Conservation (phyloP, 148 eudicot genomes). For the Diospyros kaki region DNA sequence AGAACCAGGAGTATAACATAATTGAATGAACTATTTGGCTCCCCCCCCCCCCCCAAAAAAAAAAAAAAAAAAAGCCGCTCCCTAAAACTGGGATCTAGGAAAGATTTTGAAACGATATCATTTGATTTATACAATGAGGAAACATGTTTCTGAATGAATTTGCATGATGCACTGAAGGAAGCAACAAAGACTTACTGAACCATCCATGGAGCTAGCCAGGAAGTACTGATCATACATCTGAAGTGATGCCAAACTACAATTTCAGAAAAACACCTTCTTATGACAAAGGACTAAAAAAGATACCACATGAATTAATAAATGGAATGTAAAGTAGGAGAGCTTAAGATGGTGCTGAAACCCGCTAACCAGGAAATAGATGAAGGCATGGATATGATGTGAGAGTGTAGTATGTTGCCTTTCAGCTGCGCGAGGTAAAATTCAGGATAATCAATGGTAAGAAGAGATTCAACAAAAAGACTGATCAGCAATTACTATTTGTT, state of each 20-base stretch:
- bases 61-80: too few relatives aligned
- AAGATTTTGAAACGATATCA: too few relatives aligned
- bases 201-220: slow-evolving; percentile 87
- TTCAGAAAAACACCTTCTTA: background rate
- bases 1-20: too few relatives aligned
- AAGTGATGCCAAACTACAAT: slow-evolving; percentile 68
- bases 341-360: slow-evolving; percentile 7
- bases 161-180: background rate
- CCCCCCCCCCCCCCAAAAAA: too few relatives aligned
- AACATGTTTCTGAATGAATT: background rate
- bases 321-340: background rate
- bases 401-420: slow-evolving; percentile 35
- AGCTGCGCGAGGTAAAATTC: slow-evolving; percentile 41
- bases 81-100: too few relatives aligned
- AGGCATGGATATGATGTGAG: slow-evolving; percentile 49
- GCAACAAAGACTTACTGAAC: slow-evolving; percentile 52
- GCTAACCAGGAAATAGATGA: slow-evolving; percentile 76
- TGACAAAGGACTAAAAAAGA: slow-evolving; percentile 4
- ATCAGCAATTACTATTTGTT: background rate
- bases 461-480: background rate
- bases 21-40: too few relatives aligned
- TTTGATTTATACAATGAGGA: background rate
- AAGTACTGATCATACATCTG: slow-evolving; percentile 69
- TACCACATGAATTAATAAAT: slow-evolving; percentile 6
- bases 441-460: background rate